Evolutionary conservation across 1,284 basidiomycete species (phyloP), one percentile per base, ranked within the genome.

Genomic region (Austroboletus olivaceoglutinosus): DNA sequence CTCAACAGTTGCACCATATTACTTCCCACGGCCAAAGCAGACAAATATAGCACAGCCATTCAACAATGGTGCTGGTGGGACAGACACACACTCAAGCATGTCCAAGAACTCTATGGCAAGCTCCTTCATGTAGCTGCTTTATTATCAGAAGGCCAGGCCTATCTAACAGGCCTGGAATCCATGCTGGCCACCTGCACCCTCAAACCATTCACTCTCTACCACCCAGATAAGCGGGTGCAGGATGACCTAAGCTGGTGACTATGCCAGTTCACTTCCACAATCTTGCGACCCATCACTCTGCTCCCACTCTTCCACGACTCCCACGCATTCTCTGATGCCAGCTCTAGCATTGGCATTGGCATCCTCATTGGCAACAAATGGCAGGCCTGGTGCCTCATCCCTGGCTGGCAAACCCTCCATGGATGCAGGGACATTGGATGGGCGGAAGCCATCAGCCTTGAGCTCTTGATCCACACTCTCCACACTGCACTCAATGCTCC

Each of bases 401-500:
- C 54, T 3, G 41, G 23, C 0, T 57, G 51, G 55, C 3, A 21
- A n/a, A 19, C 15, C 4, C 15, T 36, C 7, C 34, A 36, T 1
- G 25, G 16, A 2, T 2, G 13, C 0, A 13, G 41, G 1, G 54
- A 63, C 46, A 60, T 62, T 21, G 41, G 56, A 5, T 55, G 63
- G 52, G 54, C 61, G 1, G 47, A 59, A 21, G 53, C 51, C 0
- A 9, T 58, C 0, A 27, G 41, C 0, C 45, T 59, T 2, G 38
- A 59, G 16, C 45, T 77, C 68, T 77, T 27, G 50, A 10, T 15
- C 11, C n/a, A 36, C 34, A 15, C 10, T 36, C 34, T 69, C 41
- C 10, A 15, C n/a, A 3, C 11, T 15, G 15, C 33, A 15, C 34
- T 18, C 10, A 13, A 36, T 10, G 4, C 4, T 18, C n/a, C 5